Evolutionary conservation across 345 rosid species (phyloP), one percentile per base, ranked within the genome.

Genomic region (Salix purpurea): DNA sequence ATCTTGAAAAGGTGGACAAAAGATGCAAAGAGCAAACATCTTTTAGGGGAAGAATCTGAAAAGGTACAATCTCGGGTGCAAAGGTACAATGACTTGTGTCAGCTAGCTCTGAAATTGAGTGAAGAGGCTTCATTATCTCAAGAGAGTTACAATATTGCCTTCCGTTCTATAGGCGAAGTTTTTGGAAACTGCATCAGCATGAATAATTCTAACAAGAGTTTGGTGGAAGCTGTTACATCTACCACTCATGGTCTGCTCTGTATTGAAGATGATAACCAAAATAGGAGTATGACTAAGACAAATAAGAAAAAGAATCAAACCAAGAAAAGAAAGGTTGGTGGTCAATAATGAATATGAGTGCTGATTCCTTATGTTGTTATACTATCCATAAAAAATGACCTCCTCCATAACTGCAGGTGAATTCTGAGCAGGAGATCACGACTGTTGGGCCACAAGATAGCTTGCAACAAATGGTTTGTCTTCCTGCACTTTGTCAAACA

Each of bases 1-100:
- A 81, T 90, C 78, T 77, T 89, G 82, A 90, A 89, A 72, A 81
- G 94, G 52, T 90, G 94, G 94, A 90, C 92, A n/a, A 90, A 89
- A 83, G 92, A 86, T 67, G 94, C 88, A 48, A 90, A 86, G 78
- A 81, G 76, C 84, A 81, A 83, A 75, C 85, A 84, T 48, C 70
- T 85, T 65, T 2, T 84, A 24, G 86, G 77, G 52, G 88, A 82
- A 67, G 92, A 85, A 70, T 84, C 89, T 80, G 89, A 78, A 50
- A 88, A 82, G 79, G 78, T 87, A 67, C 90, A 86, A 61, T 84
- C 87, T 24, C 86, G 91, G 79, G 78, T 83, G 50, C 91, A 86
- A 62, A 84, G 92, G 67, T 90, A 89, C 75, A 87, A 87, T 58
- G 86, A 84, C 73, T 72, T 90, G 73, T 87, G 89, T 79, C 83